Evolutionary conservation across 2,329 filamentous ascomycete genomes (phyloP), one percentile per base, ranked within the genome.

Genomic region (Tricladium varicosporioides): DNA sequence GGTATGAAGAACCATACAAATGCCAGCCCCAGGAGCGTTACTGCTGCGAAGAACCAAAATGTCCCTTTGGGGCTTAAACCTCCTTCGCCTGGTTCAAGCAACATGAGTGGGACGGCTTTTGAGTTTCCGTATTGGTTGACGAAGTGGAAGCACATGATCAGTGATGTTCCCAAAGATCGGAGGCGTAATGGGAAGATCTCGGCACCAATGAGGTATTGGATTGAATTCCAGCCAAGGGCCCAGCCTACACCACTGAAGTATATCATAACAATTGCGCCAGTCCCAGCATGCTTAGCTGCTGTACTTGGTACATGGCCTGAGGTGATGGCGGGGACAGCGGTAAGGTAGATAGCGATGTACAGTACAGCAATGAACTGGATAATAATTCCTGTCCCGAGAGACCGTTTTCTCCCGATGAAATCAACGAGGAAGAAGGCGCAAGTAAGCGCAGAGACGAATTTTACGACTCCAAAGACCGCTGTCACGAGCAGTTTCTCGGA

Each of bases 111-210:
- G 0, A 91, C 85, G 0, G 89, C 87, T 44, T 88, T 85, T 1
- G 84, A 80, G 74, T 89, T 92, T 19, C 88, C 89, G 68, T 90
- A 92, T 72, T 91, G 87, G 71, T 90, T 90, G 58, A 82, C 85
- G 68, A 92, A 92, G 72, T 92, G 67, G 33, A 63, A 64, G 46
- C 63, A 64, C 18, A 65, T 66, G 4, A 65, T 65, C 15, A 67
- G 61, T 43, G 57, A 59, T 31, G 65, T 58, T 40, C 63, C 63
- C 14, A 69, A 54, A 8, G 64, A 67, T 19, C 59, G 22, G 8
- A 57, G 53, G 14, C 57, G 51, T 2, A 57, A 63, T 0, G 74
- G 74, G 60, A 74, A 76, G 45, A 78, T 76, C 58, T 78, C 75
- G 0, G 71, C 71, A 31, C 71, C 72, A 54, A 92, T 80, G 5